phyloP scores from a whole-genome alignment of 2,329 filamentous ascomycete species.

The Colletotrichum zoysiae region DNA sequence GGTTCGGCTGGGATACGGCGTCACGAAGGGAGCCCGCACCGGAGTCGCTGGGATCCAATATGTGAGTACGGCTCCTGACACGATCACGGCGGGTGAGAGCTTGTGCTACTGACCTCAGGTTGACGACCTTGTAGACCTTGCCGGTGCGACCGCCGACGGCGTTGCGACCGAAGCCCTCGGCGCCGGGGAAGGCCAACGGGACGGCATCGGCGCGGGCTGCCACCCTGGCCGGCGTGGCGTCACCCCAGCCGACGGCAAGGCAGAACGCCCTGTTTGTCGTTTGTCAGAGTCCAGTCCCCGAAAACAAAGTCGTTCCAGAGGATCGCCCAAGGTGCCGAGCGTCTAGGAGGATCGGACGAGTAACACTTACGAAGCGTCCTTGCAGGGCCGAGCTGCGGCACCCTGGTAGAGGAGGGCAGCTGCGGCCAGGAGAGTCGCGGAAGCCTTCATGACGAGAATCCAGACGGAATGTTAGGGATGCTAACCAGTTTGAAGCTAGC shows the following conservation, averaged over 20 bases:
- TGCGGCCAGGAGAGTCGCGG: conserved; percentile 22
- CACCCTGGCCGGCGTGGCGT: conserved; percentile 18
- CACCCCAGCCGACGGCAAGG: conserved; percentile 20
- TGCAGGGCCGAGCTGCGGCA: conserved; percentile 26
- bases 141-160: conserved; percentile 61
- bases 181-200: conserved; percentile 61
- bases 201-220: conserved; percentile 24
- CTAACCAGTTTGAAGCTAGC: conserved; percentile 27
- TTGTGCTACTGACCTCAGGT: conserved; percentile 51
- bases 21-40: conserved; percentile 64
- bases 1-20: conserved; percentile 60
- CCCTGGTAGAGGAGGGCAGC: conserved; percentile 23
- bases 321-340: background rate
- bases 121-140: conserved; percentile 62
- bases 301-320: background rate
- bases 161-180: conserved; percentile 62
- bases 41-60: conserved; percentile 51
- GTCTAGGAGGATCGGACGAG: background rate
- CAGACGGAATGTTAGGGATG: conserved; percentile 20
- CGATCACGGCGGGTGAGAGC: background rate
- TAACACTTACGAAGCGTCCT: conserved; percentile 27
- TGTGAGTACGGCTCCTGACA: background rate
- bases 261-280: conserved; percentile 14
- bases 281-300: background rate
- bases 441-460: conserved; percentile 32